Evolutionary conservation across 768 basidiomycete species (phyloP).

Genomic region (Boletellus emodensis): DNA sequence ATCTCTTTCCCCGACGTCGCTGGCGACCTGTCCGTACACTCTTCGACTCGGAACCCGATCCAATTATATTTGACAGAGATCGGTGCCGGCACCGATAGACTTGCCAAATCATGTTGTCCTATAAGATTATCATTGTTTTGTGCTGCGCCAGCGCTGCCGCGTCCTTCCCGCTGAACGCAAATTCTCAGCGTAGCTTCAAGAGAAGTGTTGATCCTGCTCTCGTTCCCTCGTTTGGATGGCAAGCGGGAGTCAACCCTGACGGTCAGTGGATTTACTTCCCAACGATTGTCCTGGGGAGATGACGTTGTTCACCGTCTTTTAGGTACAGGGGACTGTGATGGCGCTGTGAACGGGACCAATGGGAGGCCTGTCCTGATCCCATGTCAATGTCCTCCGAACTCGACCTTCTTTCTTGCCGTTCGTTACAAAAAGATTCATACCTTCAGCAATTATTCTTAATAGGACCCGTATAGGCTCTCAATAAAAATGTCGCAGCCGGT

Average conservation of each 20-base stretch:
- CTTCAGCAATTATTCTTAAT: constrained; percentile 3
- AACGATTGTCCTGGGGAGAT: background rate
- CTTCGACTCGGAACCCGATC: background rate
- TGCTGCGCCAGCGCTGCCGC: constrained; percentile 4
- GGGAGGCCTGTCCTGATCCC: constrained; percentile 59
- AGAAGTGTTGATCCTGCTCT: constrained; percentile 51
- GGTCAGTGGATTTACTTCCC: constrained; percentile 34
- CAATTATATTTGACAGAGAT: background rate
- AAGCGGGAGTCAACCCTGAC: constrained; percentile 56
- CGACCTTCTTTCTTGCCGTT: constrained; percentile 50
- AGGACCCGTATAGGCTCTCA: constrained; percentile 34
- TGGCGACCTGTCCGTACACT: constrained; percentile 16
- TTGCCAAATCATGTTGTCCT: constrained; percentile 15
- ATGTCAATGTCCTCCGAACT: constrained; percentile 60
- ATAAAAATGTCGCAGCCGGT: constrained; percentile 56
- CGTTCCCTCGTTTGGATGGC: constrained; percentile 58
- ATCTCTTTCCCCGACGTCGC: constrained; percentile 9
- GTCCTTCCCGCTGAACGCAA: constrained; percentile 17
- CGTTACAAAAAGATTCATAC: background rate
- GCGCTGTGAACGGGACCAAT: constrained; percentile 51
- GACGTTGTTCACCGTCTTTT: background rate
- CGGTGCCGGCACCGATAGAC: background rate
- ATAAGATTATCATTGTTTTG: constrained; percentile 6
- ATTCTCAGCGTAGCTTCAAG: constrained; percentile 11
- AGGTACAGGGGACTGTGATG: constrained; percentile 70